Evolutionary conservation across 140 eudicot genomes (phyloP).

Genomic region (Oenanthe javanica): DNA sequence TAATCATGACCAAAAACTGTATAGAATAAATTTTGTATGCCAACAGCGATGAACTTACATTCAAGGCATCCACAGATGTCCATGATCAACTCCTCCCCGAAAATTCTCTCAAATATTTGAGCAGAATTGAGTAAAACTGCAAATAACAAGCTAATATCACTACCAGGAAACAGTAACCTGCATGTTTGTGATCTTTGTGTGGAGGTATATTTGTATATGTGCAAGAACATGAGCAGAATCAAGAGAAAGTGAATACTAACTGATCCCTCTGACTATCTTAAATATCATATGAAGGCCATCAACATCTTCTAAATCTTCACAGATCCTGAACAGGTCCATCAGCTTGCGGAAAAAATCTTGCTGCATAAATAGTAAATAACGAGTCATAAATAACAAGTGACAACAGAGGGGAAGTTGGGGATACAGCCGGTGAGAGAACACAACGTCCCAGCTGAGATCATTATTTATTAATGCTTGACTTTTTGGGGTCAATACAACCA

Average conservation of each 20-base stretch:
- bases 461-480: neutral
- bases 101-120: conserved; percentile 70
- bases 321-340: conserved; percentile 67
- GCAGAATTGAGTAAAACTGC: conserved; percentile 78
- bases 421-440: neutral
- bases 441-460: neutral
- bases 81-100: conserved; percentile 78
- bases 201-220: neutral
- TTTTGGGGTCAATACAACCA: neutral
- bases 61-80: conserved; percentile 83
- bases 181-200: neutral
- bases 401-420: neutral
- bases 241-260: conserved; percentile 35
- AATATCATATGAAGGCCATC: conserved; percentile 77
- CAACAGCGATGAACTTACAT: conserved; percentile 43
- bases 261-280: conserved; percentile 76
- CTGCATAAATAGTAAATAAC: conserved; percentile 34
- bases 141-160: conserved; percentile 16
- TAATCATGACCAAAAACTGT: neutral
- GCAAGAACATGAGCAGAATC: neutral
- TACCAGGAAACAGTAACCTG: neutral
- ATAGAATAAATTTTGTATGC: neutral
- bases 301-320: conserved; percentile 75
- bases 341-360: conserved; percentile 79
- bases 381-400: conserved; percentile 1